phyloP scores from a whole-genome alignment of 1,139 yeast genomes.

The Kazachstania sp. region DNA sequence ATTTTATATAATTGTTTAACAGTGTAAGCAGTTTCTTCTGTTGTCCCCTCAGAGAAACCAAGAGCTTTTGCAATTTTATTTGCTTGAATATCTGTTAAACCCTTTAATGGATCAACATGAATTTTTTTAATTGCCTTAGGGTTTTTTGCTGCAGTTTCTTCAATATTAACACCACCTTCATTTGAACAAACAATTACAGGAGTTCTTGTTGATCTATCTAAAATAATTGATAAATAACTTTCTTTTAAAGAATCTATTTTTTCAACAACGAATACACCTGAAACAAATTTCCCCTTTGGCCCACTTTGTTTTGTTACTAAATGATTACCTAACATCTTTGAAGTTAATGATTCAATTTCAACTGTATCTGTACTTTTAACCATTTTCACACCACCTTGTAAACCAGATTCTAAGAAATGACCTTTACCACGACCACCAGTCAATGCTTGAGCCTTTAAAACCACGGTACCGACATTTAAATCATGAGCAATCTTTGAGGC shows the following conservation, averaged over 20 bases:
- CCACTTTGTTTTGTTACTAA: slow-evolving; percentile 98
- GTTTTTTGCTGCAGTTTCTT: slow-evolving; percentile 89
- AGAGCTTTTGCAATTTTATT: slow-evolving; percentile 65
- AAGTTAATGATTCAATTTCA: slow-evolving; percentile 81
- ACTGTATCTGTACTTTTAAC: slow-evolving; percentile 58
- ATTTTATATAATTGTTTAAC: slow-evolving; percentile 81
- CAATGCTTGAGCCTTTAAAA: slow-evolving; percentile 94
- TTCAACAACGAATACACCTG: slow-evolving; percentile 93
- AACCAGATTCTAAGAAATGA: slow-evolving; percentile 78
- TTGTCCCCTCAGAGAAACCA: slow-evolving; percentile 74
- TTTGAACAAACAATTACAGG: slow-evolving; percentile 94
- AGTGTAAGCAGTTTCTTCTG: slow-evolving; percentile 80
- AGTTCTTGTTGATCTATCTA: slow-evolving; percentile 86
- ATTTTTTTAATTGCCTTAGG: slow-evolving; percentile 91
- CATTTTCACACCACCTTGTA: slow-evolving; percentile 94
- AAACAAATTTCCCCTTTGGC: slow-evolving; percentile 91
- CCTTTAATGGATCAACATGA: slow-evolving; percentile 70
- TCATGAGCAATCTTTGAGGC: slow-evolving; percentile 73
- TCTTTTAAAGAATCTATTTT: slow-evolving; percentile 90
- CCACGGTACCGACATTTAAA: slow-evolving; percentile 68
- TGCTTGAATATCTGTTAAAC: slow-evolving; percentile 77
- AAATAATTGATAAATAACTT: slow-evolving; percentile 87
- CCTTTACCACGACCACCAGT: slow-evolving; percentile 99
- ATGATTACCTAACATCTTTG: slow-evolving; percentile 85
- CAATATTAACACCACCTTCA: slow-evolving; percentile 99